phyloP scores from a whole-genome alignment of 768 basidiomycete genomes.

The Naematelia encephala region DNA sequence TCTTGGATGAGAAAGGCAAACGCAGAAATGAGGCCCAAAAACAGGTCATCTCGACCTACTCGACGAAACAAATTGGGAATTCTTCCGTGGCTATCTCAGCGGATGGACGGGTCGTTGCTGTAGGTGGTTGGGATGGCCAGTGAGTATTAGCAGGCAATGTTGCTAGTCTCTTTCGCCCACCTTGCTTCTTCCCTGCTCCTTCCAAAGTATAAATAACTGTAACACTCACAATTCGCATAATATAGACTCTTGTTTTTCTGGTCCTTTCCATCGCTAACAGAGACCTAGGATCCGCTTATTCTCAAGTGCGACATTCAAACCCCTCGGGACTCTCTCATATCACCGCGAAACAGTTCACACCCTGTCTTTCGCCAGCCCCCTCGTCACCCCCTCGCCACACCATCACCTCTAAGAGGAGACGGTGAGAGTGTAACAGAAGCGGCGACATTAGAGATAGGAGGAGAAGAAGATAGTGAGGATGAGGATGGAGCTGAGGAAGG shows the following conservation, averaged over 20 bases:
- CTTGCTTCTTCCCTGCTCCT: background rate
- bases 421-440: constrained; percentile 16
- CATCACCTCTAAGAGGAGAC: constrained; percentile 3
- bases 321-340: constrained; percentile 76
- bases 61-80: constrained; percentile 78
- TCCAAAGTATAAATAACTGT: too few species aligned
- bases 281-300: constrained; percentile 74
- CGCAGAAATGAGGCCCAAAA: constrained; percentile 38
- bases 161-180: background rate
- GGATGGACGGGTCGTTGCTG: constrained; percentile 74
- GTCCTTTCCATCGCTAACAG: too few species aligned
- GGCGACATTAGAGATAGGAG: constrained; percentile 53
- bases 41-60: constrained; percentile 50
- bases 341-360: constrained; percentile 76
- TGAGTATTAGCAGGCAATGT: constrained; percentile 51
- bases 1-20: background rate
- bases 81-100: constrained; percentile 68
- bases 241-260: too few species aligned
- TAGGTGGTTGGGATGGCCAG: constrained; percentile 95
- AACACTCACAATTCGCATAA: too few species aligned
- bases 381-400: background rate
- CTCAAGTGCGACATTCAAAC: constrained; percentile 72
- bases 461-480: constrained; percentile 58
- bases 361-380: constrained; percentile 62
- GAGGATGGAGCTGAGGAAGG: constrained; percentile 44